These are phyloP conservation scores for Penicillium sp. DNA, from an alignment of 2,329 filamentous ascomycete species.

Conservation along the genomic window DNA sequence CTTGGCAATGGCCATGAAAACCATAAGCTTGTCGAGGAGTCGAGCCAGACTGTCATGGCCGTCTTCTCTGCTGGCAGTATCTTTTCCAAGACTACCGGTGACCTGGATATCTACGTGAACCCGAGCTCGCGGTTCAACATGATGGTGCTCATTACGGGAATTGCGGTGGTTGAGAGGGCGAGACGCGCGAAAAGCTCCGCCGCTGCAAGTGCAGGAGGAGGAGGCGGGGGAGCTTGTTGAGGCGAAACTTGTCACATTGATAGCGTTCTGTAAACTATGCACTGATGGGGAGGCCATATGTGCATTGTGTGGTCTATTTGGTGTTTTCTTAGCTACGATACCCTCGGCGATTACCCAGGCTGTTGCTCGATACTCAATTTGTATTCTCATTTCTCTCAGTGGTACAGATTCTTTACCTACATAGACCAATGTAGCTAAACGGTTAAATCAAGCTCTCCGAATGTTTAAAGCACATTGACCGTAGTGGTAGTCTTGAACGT, in stretches of 20 bases:
- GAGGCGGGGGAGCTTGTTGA: conserved; percentile 3
- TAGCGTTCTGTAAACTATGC: background rate
- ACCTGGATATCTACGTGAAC: conserved; percentile 28
- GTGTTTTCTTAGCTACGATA: background rate
- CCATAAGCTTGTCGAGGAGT: conserved; percentile 36
- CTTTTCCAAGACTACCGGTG: conserved; percentile 31
- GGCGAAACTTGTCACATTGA: background rate
- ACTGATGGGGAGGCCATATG: background rate
- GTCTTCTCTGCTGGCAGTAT: conserved; percentile 28
- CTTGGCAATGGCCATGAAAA: conserved; percentile 28
- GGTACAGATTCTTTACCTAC: background rate
- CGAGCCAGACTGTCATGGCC: conserved; percentile 28
- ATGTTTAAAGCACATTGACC: too few relatives aligned
- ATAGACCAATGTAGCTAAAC: background rate
- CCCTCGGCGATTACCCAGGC: background rate
- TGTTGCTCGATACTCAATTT: background rate
- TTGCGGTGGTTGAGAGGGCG: conserved; percentile 28
- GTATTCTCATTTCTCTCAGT: background rate
- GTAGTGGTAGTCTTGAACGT: too few relatives aligned
- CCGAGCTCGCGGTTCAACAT: conserved; percentile 31
- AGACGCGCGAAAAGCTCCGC: conserved; percentile 14
- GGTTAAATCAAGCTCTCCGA: background rate
- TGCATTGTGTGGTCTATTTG: background rate
- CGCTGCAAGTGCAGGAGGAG: conserved; percentile 10
- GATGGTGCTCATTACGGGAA: conserved; percentile 29